Conservation (phyloP, 148 eudicot species). For the Fagopyrum homotropicum region DNA sequence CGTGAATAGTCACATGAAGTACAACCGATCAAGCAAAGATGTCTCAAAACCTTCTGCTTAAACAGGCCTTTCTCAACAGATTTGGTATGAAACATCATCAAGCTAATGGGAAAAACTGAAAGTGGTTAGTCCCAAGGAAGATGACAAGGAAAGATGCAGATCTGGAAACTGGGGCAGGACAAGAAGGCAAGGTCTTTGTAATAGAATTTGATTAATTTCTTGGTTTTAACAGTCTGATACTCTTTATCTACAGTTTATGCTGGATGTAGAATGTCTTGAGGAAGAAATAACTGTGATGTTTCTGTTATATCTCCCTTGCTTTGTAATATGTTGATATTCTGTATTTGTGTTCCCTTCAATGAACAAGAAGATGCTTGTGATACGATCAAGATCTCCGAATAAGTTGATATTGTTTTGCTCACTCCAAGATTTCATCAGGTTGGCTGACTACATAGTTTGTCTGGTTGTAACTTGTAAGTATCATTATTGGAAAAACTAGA, state of each 20-base stretch:
- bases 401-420: no score
- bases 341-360: constrained; percentile 1
- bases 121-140: not conserved
- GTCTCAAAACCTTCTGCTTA: constrained; percentile 11
- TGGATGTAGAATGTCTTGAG: not conserved
- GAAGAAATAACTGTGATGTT: not conserved
- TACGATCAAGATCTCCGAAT: not conserved
- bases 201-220: constrained; percentile 9
- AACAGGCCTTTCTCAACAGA: not conserved
- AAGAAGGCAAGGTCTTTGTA: not conserved
- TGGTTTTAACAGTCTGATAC: constrained; percentile 9
- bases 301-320: not conserved
- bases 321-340: constrained; percentile 2
- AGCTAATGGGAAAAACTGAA: not conserved
- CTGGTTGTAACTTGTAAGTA: no score
- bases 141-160: not conserved
- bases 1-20: constrained; percentile 34
- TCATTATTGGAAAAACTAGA: no score
- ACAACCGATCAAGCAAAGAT: constrained; percentile 32
- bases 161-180: not conserved
- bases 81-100: not conserved
- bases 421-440: no score
- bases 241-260: not conserved
- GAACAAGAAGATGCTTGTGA: not conserved
- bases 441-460: no score